Evolutionary conservation across 2,329 filamentous ascomycete species (phyloP), one percentile per base, ranked within the genome.

Genomic region (Dactylellina parvicollis): DNA sequence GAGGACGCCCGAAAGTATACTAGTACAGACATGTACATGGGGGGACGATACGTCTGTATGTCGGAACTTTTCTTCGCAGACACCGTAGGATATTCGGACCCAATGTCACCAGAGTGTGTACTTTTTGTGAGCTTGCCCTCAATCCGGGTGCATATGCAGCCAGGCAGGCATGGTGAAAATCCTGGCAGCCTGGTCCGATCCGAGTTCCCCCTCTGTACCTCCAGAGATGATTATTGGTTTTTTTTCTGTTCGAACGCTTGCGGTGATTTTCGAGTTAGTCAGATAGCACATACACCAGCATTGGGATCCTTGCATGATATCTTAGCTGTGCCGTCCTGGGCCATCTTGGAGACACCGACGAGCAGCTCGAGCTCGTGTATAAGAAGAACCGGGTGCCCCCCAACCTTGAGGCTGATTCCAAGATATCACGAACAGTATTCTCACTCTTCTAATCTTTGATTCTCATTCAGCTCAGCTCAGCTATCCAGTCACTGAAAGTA

Each of bases 251-350:
- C 56, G 12, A 34, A 50, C 57, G 42, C 56, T 52, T 61, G 56
- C 55, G 49, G 56, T 61, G 47, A 49, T 55, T 62, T 61, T 55
- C 26, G 49, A 36, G 66, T 54, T 65, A 60, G 67, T 72, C 49
- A 64, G 59, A 65, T 50, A 65, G 26, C 38, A 34, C 47, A 52
- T 32, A 36, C 47, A 2, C 18, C n/a, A 52, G 28, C n/a, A 36
- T 47, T 56, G 65, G 26, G 66, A 71, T 71, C 66, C 57, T 71
- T 49, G 57, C 57, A 71, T 40, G 49, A 38, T 14, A 54, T 16
- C n/a, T 47, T 46, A 49, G 59, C 67, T 72, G 67, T 71, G 66
- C 66, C 56, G 66, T 62, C 49, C 62, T 44, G 56, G 64, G 64
- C 46, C 32, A 65, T 65, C 38, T 65, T 36, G 57, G 57, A 40